A percentile compares a stretch with the other conserved stretches of the same genome.
These are phyloP conservation scores for Rhodotorula babjevae DNA, from an alignment of 768 basidiomycete species.

Conservation along the genomic window DNA sequence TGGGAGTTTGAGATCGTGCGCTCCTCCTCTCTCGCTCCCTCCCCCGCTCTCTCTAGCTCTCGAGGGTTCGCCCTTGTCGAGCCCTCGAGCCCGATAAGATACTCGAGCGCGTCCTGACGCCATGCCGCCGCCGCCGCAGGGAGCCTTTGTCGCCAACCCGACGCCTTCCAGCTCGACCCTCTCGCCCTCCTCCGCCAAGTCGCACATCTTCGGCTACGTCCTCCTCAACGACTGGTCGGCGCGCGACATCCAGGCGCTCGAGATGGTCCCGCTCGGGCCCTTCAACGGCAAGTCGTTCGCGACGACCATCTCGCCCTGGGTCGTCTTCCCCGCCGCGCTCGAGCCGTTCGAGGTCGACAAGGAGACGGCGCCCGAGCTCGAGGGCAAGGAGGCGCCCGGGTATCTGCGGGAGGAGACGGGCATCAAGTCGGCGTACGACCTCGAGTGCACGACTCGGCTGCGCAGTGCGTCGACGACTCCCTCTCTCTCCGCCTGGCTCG, in stretches of 20 bases:
- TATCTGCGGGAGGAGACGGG: background rate
- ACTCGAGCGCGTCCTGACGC: too few relatives aligned
- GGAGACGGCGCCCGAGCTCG: slow-evolving; percentile 6
- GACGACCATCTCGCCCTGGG: slow-evolving; percentile 38
- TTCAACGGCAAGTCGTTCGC: slow-evolving; percentile 42
- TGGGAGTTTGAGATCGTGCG: slow-evolving; percentile 30
- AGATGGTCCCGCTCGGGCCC: slow-evolving; percentile 40
- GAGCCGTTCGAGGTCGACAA: slow-evolving; percentile 30
- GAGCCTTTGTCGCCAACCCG: background rate
- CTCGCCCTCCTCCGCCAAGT: background rate
- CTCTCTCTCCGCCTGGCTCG: background rate
- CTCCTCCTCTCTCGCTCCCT: too few relatives aligned
- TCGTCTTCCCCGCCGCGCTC: slow-evolving; percentile 35
- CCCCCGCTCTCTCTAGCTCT: too few relatives aligned
- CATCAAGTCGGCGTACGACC: slow-evolving; percentile 2
- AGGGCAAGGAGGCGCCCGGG: background rate
- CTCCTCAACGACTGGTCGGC: slow-evolving; percentile 38
- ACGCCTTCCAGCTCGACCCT: background rate
- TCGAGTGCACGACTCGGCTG: background rate
- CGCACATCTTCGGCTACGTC: slow-evolving; percentile 30
- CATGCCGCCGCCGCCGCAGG: background rate
- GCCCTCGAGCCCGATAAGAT: too few relatives aligned
- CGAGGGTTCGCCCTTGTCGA: too few relatives aligned
- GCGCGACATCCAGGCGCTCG: slow-evolving; percentile 37
- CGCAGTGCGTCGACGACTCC: background rate